Evolutionary conservation across 371 early-diverging fungal species (phyloP), one percentile per base, ranked within the genome.

Genomic region (Rhizopus stolonifer): DNA sequence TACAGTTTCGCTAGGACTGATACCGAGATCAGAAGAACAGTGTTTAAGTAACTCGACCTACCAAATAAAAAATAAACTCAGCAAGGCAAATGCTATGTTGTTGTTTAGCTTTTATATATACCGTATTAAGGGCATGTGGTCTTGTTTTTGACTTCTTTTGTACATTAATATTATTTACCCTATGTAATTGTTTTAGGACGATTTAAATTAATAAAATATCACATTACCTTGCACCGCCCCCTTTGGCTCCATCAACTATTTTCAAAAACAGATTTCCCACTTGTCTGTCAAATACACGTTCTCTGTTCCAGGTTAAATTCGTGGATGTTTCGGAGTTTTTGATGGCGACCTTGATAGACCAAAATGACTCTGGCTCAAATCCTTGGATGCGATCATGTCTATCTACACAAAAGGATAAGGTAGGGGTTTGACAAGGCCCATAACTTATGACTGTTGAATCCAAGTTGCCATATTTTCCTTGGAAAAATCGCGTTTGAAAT

Each of bases 371-470:
- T 10, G 81, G 79, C 18, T 77, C 70, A 68, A 88, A 88, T 3
- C 80, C 67, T 47, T 78, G 74, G 18, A 82, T 85, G 17, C 74
- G 68, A 54, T 78, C 78, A 49, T 81, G 79, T 29, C 87, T 64
- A 24, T 85, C 79, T 2, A 87, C 86, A 39, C 86, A 86, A 69
- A 89, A 85, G 0, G 85, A 80, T 2, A 89, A 61, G 0, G 80
- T 80, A 0, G 81, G 80, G 4, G 77, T 81, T 53, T 81, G 81
- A 49, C 81, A 81, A 2, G 87, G 84, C 2, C 90, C 90, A 70
- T 82, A 89, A 34, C 74, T 74, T 6, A 89, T 74, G n/a, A 87
- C 68, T 1, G 67, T 67, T 10, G 74, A 69, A 46, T 82, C 79
- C 19, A 81, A 47, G 34, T 80, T 64, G 7, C 79, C 81, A 43